phyloP scores from a whole-genome alignment of 1,139 yeast genomes.

The Kodamaea ohmeri region DNA sequence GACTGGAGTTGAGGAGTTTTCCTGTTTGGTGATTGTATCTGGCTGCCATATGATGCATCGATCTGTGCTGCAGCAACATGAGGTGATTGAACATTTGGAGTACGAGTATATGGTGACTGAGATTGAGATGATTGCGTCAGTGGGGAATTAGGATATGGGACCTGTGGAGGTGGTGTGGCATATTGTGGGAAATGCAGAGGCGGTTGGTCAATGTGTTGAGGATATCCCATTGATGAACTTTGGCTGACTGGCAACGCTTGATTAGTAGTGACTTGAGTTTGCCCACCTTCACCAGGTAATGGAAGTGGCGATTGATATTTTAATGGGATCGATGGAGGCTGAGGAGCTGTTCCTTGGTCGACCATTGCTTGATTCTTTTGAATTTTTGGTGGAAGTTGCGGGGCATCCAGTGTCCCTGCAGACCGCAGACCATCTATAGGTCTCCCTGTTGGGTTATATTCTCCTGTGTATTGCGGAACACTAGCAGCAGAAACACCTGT shows the following conservation, averaged over 20 bases:
- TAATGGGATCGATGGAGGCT: slow-evolving; percentile 19
- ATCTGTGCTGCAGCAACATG: not conserved
- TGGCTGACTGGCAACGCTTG: too few relatives aligned
- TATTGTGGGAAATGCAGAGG: not conserved
- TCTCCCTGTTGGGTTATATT: too few relatives aligned
- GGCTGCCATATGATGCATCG: not conserved
- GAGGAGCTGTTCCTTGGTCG: not conserved
- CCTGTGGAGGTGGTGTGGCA: not conserved
- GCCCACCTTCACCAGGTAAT: slow-evolving; percentile 20
- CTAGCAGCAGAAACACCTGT: too few relatives aligned
- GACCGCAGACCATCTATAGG: too few relatives aligned
- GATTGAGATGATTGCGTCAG: not conserved
- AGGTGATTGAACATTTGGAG: not conserved
- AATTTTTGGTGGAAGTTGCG: slow-evolving; percentile 36
- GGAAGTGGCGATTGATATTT: slow-evolving; percentile 38
- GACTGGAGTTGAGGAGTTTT: not conserved
- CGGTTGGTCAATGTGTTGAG: not conserved
- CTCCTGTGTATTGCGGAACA: not conserved
- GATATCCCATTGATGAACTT: not conserved
- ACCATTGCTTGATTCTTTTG: slow-evolving; percentile 4
- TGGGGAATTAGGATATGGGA: not conserved
- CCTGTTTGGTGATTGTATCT: not conserved
- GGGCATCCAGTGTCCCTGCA: too few relatives aligned
- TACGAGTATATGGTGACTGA: not conserved
- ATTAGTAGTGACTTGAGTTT: not conserved